Conservation (phyloP, 805 yeast species). For the Spathaspora hagerdaliae region DNA sequence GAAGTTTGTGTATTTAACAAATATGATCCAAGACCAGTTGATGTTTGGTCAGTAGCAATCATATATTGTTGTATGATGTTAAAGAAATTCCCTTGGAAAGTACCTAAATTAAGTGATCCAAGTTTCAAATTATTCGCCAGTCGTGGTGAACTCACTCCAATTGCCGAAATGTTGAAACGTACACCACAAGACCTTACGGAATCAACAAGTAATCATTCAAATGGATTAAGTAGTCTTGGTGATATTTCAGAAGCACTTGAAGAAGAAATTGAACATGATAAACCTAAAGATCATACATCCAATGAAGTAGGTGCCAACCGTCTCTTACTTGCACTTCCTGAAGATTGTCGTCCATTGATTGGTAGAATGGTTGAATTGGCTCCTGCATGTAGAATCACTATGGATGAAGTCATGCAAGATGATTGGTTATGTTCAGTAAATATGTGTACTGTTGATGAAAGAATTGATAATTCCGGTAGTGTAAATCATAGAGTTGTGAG, state of each 20-base stretch:
- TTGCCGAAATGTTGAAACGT: slow-evolving; percentile 47
- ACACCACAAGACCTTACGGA: slow-evolving; percentile 22
- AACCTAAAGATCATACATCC: slow-evolving; percentile 51
- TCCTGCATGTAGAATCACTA: slow-evolving; percentile 79
- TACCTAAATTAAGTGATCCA: slow-evolving; percentile 66
- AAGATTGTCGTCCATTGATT: slow-evolving; percentile 61
- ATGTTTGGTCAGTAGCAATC: slow-evolving; percentile 81
- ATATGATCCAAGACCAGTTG: slow-evolving; percentile 76
- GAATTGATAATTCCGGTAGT: slow-evolving; percentile 30
- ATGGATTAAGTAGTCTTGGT: slow-evolving; percentile 7
- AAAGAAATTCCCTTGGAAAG: slow-evolving; percentile 85
- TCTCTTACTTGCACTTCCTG: slow-evolving; percentile 65
- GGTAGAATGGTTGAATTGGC: slow-evolving; percentile 79
- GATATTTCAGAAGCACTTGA: slow-evolving; percentile 17
- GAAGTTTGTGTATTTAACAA: slow-evolving; percentile 58
- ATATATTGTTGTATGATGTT: slow-evolving; percentile 85
- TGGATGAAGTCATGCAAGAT: slow-evolving; percentile 74
- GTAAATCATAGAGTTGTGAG: slow-evolving; percentile 32
- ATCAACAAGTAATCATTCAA: not conserved
- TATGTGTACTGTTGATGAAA: slow-evolving; percentile 63
- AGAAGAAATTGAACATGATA: slow-evolving; percentile 4
- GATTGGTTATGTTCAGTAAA: slow-evolving; percentile 60
- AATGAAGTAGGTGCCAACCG: slow-evolving; percentile 69
- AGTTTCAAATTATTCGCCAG: slow-evolving; percentile 60
- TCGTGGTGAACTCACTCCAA: slow-evolving; percentile 52